phyloP scores from a whole-genome alignment of 495 filamentous ascomycete species.

The Schizothecium vesticola region DNA sequence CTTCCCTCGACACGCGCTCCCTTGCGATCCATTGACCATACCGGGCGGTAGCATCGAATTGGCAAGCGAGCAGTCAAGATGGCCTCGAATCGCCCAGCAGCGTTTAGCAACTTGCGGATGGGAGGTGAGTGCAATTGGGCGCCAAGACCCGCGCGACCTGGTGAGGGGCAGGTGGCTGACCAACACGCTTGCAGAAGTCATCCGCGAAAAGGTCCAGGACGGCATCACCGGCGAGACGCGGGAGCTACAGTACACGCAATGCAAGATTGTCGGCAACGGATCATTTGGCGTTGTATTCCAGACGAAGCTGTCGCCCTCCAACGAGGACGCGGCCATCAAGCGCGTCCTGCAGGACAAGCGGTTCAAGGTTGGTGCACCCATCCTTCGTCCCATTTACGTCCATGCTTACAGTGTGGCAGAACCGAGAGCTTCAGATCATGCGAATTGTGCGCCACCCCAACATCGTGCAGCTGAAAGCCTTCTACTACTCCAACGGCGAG shows the following conservation, averaged over 20 bases:
- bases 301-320: conserved; percentile 93
- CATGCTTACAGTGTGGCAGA: conserved; percentile 55
- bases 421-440: conserved; percentile 99
- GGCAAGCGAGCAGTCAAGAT: conserved; percentile 30
- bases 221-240: conserved; percentile 91
- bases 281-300: conserved; percentile 99
- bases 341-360: conserved; percentile 96
- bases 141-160: background rate
- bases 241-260: conserved; percentile 97
- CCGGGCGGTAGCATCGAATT: conserved; percentile 32
- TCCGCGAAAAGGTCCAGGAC: conserved; percentile 98
- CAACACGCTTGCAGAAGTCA: conserved; percentile 63
- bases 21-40: conserved; percentile 13
- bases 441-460: conserved; percentile 97
- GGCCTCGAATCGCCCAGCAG: conserved; percentile 48
- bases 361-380: conserved; percentile 69
- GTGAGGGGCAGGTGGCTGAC: background rate
- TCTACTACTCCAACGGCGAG: conserved; percentile 99
- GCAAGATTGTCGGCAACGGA: conserved; percentile 99
- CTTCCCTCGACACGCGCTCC: conserved; percentile 24
- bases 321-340: conserved; percentile 98
- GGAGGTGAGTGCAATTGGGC: conserved; percentile 41
- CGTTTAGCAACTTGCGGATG: conserved; percentile 50
- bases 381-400: background rate
- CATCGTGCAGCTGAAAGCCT: conserved; percentile 97